Conservation (phyloP, 2,329 filamentous ascomycete genomes). For the Ustulina deusta region DNA sequence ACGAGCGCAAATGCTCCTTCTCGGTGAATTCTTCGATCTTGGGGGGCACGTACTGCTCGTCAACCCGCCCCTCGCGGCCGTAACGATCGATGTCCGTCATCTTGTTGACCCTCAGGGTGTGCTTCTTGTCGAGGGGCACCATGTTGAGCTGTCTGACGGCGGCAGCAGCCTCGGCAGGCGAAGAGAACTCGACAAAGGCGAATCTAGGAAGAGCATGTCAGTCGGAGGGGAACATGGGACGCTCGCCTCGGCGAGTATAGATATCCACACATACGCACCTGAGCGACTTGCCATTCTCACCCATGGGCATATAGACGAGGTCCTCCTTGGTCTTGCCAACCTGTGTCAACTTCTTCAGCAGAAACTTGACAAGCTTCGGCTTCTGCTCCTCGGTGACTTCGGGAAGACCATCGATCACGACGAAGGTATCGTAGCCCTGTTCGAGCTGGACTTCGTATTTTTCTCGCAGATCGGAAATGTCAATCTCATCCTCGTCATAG, state of each 20-base stretch:
- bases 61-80: slow-evolving; percentile 90
- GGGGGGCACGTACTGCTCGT: slow-evolving; percentile 89
- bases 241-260: neutral
- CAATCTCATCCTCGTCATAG: slow-evolving; percentile 92
- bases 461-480: slow-evolving; percentile 92
- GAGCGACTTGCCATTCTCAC: slow-evolving; percentile 85
- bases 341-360: slow-evolving; percentile 90
- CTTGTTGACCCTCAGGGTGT: slow-evolving; percentile 96
- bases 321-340: slow-evolving; percentile 89
- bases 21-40: slow-evolving; percentile 86
- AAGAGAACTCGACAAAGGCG: slow-evolving; percentile 96
- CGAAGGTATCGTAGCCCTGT: slow-evolving; percentile 94
- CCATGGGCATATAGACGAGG: slow-evolving; percentile 92
- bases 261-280: slow-evolving; percentile 75
- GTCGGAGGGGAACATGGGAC: neutral
- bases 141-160: slow-evolving; percentile 90
- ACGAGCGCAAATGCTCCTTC: slow-evolving; percentile 94
- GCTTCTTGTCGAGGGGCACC: slow-evolving; percentile 93
- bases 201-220: slow-evolving; percentile 68
- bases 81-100: slow-evolving; percentile 97
- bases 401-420: slow-evolving; percentile 94
- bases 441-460: slow-evolving; percentile 97
- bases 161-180: slow-evolving; percentile 86
- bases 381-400: slow-evolving; percentile 90
- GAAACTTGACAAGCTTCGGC: slow-evolving; percentile 94